Base-by-base conservation (phyloP, 2,329 filamentous ascomycete genomes). In the Byssochlamys sp. region DNA sequence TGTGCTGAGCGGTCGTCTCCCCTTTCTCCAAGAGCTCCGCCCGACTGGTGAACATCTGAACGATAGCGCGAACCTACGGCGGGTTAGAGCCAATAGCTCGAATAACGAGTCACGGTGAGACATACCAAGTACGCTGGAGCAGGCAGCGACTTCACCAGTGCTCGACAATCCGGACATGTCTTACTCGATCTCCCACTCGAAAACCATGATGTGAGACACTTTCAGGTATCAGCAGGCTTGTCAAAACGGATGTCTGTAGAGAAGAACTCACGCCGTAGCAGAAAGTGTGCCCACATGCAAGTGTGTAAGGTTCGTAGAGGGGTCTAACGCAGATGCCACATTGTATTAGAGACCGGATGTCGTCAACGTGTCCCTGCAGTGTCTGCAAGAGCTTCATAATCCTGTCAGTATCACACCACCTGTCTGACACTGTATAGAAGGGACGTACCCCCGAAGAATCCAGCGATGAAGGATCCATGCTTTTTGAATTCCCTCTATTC, bases 251-350 rank as follows among this genome's bases (percentile, higher is more conserved):
- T n/a, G 7, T 68, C 24, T 24, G 27, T 39, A 54, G 29, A 52
- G 45, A 26, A 51, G 7, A 10, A 72, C 80, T 69, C 62, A 84
- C 81, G 51, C 80, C 83, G 67, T 89, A 89, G 73, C 86, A 89
- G 71, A 87, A 88, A 5, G 85, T 88, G 69, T 89, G 86, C 2
- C 86, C 86, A 65, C 86, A 89, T 5, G 78, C 78, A 55, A 88
- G 78, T 19, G 83, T 85, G 71, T 84, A 89, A 1, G 86, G 86
- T 69, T 88, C 85, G 71, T 87, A 88, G 54, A 88, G 78, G 53
- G 85, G 79, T 57, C 82, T 80, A 62, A 86, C 81, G 71, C 86
- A 89, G 61, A 89, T 84, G 61, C 84, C 84, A 74, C 86, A 89
- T 58, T 83, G 84, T 64, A 86, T 75, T 31, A 86, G 76, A 29